Conservation (phyloP, 2,329 filamentous ascomycete species). For the Davidsoniella australis region DNA sequence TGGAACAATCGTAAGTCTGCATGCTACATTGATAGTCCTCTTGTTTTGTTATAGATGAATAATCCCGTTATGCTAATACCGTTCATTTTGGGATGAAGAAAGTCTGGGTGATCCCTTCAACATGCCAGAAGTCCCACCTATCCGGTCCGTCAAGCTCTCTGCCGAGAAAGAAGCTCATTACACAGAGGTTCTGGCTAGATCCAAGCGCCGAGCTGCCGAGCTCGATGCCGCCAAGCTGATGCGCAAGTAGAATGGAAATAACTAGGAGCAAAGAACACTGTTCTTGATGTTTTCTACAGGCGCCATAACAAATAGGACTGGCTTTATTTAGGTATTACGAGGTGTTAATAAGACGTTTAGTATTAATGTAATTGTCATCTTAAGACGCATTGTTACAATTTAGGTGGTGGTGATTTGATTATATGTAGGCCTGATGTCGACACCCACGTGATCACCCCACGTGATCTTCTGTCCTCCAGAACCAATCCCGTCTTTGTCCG, state of each 20-base stretch:
- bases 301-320: too few species aligned
- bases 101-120: slow-evolving; percentile 10
- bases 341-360: too few species aligned
- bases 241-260: too few species aligned
- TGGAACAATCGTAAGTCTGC: slow-evolving; percentile 6
- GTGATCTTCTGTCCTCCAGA: background rate
- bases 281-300: background rate
- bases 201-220: slow-evolving; percentile 2
- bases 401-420: too few species aligned
- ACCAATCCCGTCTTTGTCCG: slow-evolving; percentile 10
- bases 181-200: background rate
- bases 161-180: slow-evolving; percentile 5
- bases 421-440: too few species aligned
- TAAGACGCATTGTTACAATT: too few species aligned
- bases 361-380: too few species aligned
- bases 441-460: background rate
- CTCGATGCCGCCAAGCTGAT: background rate
- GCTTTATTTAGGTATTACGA: too few species aligned
- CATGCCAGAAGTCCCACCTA: slow-evolving; percentile 3
- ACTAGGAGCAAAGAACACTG: background rate
- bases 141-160: slow-evolving; percentile 4
- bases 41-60: background rate
- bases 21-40: background rate
- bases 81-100: background rate
- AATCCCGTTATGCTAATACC: background rate